phyloP scores from a whole-genome alignment of 106 monocot species.

The Dendrobium catenatum region DNA sequence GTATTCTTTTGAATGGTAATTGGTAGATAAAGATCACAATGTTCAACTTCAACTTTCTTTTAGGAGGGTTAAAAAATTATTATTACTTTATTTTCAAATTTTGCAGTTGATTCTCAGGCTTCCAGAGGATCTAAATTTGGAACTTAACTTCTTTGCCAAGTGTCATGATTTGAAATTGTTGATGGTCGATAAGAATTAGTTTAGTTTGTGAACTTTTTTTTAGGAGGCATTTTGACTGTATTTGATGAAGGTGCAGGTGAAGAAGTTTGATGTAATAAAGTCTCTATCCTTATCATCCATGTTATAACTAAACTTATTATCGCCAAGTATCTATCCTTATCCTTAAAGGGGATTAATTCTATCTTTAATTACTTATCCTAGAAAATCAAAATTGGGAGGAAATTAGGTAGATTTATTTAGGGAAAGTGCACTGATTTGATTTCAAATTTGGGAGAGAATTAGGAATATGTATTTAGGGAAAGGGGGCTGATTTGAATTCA shows the following conservation, averaged over 20 bases:
- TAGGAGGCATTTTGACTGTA: neutral
- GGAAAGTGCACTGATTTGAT: too few species aligned
- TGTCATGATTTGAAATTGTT: neutral
- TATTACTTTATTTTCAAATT: slow-evolving; percentile 1
- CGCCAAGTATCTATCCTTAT: too few species aligned
- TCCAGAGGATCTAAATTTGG: neutral
- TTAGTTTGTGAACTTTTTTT: neutral
- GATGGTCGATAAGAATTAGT: neutral
- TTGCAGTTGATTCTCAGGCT: neutral
- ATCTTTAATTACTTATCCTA: too few species aligned
- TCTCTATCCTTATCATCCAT: neutral
- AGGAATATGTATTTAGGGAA: too few species aligned
- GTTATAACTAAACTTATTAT: neutral
- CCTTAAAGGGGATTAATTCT: too few species aligned
- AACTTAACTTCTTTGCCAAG: neutral
- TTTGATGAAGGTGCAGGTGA: neutral
- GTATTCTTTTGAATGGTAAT: slow-evolving; percentile 3
- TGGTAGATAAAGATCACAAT: neutral
- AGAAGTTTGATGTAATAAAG: neutral
- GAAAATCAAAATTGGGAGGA: too few species aligned
- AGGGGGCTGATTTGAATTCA: too few species aligned
- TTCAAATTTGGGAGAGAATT: too few species aligned
- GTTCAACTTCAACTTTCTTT: neutral
- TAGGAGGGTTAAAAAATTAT: neutral
- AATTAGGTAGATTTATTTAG: too few species aligned